These are phyloP conservation scores for Trichopus zeylanicus DNA, from an alignment of 116 monocot genomes.

Conservation along the genomic window DNA sequence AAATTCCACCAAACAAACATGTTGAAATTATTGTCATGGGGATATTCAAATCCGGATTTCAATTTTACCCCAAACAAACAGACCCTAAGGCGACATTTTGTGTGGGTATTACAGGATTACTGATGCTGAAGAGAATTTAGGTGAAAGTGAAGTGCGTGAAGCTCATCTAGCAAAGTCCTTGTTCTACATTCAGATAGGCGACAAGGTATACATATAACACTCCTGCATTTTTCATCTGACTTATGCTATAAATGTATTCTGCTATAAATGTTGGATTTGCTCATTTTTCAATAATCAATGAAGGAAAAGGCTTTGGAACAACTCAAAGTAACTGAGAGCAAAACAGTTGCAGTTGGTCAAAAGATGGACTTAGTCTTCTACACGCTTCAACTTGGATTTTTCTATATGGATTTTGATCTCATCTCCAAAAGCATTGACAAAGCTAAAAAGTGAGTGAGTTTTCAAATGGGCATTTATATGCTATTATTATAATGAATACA, in stretches of 20 bases:
- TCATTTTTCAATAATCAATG: conserved; percentile 2
- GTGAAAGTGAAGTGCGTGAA: conserved; percentile 96
- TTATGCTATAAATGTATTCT: not conserved
- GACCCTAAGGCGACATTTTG: conserved; percentile 5
- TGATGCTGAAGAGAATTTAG: conserved; percentile 96
- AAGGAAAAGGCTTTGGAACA: conserved; percentile 96
- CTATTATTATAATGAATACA: not conserved
- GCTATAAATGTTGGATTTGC: not conserved
- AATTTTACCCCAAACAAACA: not conserved
- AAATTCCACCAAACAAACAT: too few relatives aligned
- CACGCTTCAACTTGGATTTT: conserved; percentile 89
- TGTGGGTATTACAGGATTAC: conserved; percentile 38
- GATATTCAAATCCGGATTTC: too few relatives aligned
- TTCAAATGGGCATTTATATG: not conserved
- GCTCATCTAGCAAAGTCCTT: conserved; percentile 94
- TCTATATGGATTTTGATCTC: conserved; percentile 90
- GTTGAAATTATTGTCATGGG: too few relatives aligned
- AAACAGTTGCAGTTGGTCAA: conserved; percentile 99
- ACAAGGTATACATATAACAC: conserved; percentile 47
- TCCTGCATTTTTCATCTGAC: not conserved
- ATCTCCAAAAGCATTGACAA: conserved; percentile 90
- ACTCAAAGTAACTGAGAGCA: conserved; percentile 93
- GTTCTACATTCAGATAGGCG: conserved; percentile 68
- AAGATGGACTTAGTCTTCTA: conserved; percentile 97
- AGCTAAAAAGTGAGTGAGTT: conserved; percentile 74